A percentile compares a stretch with the other conserved stretches of the same genome.
These are phyloP conservation scores for Xylariaceae sp. DNA, from an alignment of 2,329 filamentous ascomycete genomes.

Conservation along the genomic window DNA sequence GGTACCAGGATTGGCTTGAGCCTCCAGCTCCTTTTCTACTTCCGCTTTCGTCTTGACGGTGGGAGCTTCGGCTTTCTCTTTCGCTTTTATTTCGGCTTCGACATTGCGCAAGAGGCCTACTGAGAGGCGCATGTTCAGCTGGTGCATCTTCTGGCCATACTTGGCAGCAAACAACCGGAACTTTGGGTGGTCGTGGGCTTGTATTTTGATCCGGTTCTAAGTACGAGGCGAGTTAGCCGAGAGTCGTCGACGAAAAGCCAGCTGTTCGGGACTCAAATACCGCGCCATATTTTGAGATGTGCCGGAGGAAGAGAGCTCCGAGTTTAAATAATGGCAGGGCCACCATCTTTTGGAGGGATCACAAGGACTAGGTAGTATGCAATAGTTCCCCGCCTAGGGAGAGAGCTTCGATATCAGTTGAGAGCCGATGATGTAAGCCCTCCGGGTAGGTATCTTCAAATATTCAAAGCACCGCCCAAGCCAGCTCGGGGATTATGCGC, in stretches of 20 bases:
- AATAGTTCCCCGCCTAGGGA: background rate
- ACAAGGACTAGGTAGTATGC: background rate
- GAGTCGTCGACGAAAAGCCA: background rate
- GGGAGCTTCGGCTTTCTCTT: conserved; percentile 57
- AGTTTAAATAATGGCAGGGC: conserved; percentile 64
- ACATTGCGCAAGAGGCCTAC: conserved; percentile 55
- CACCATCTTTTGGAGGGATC: conserved; percentile 45
- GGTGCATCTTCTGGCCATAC: conserved; percentile 60
- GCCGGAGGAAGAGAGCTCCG: conserved; percentile 57
- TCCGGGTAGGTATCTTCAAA: background rate
- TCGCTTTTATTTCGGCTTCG: conserved; percentile 53
- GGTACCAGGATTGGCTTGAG: conserved; percentile 39
- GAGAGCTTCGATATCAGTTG: background rate
- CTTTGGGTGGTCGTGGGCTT: conserved; percentile 58
- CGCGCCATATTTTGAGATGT: conserved; percentile 64
- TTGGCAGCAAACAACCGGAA: conserved; percentile 57
- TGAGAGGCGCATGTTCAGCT: conserved; percentile 60
- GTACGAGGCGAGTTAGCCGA: conserved; percentile 8
- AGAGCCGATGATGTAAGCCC: background rate
- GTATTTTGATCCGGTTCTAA: conserved; percentile 61
- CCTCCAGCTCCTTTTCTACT: conserved; percentile 48
- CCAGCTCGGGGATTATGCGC: conserved; percentile 1
- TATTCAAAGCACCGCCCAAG: conserved; percentile 3
- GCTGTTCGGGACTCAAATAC: conserved; percentile 36
- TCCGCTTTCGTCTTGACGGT: conserved; percentile 63